Conservation (phyloP, 306 rosid genomes). For the Quercus variabilis region DNA sequence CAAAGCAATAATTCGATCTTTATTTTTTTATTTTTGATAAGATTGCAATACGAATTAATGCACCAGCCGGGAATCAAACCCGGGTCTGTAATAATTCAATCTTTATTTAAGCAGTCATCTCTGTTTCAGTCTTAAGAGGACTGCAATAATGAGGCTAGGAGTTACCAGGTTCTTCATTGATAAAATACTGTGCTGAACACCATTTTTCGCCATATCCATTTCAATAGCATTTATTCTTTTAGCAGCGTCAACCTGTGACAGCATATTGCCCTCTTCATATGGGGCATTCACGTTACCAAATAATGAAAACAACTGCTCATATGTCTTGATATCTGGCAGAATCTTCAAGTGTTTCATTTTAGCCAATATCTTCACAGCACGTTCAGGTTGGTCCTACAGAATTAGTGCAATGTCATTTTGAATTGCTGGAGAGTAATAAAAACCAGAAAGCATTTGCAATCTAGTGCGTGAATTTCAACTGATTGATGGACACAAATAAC, state of each 20-base stretch:
- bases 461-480: not conserved
- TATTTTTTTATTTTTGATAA: too few species aligned
- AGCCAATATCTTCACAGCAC: conserved; percentile 60
- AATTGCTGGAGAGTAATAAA: conserved; percentile 19
- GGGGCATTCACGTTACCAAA: conserved; percentile 78
- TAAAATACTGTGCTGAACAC: conserved; percentile 58
- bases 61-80: conserved; percentile 59
- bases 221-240: conserved; percentile 71
- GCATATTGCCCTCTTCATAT: conserved; percentile 57
- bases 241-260: conserved; percentile 58
- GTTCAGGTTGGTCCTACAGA: conserved; percentile 79
- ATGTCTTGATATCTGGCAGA: conserved; percentile 68
- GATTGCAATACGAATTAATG: not conserved
- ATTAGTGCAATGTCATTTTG: conserved; percentile 17
- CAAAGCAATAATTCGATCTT: not conserved
- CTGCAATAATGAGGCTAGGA: conserved; percentile 14
- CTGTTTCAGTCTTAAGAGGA: conserved; percentile 6
- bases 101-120: not conserved
- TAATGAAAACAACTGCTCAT: conserved; percentile 66
- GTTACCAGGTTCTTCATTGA: conserved; percentile 71
- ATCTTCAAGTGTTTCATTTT: conserved; percentile 63
- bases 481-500: not conserved
- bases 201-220: conserved; percentile 63
- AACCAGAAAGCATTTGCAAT: not conserved
- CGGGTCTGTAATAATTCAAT: conserved; percentile 30